Conservation (phyloP, 768 basidiomycete species). For the Lentinula edodes region DNA sequence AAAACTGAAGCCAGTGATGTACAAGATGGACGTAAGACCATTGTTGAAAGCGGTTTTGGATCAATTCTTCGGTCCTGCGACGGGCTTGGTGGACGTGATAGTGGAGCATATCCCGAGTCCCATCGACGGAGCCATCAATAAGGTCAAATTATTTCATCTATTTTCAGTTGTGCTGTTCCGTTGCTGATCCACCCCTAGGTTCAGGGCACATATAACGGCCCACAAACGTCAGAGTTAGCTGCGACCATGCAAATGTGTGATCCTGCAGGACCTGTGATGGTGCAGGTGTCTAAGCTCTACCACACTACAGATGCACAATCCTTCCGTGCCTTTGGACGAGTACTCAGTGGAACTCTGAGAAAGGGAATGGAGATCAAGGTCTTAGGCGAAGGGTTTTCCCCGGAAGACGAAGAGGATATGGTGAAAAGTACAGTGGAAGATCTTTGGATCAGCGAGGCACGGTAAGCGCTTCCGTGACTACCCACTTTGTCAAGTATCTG, state of each 20-base stretch:
- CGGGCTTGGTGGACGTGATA: conserved; percentile 90
- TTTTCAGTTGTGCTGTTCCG: background rate
- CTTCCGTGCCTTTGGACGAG: conserved; percentile 93
- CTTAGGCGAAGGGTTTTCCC: conserved; percentile 95
- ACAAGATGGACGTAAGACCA: conserved; percentile 98
- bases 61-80: conserved; percentile 92
- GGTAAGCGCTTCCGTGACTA: conserved; percentile 40
- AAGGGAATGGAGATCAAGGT: conserved; percentile 88
- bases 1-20: conserved; percentile 85
- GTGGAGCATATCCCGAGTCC: conserved; percentile 88
- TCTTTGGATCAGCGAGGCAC: conserved; percentile 86
- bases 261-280: conserved; percentile 82
- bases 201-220: conserved; percentile 83
- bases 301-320: conserved; percentile 96
- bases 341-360: conserved; percentile 85
- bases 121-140: conserved; percentile 46
- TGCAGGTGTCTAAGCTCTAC: conserved; percentile 92
- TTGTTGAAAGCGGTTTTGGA: conserved; percentile 88
- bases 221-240: conserved; percentile 76
- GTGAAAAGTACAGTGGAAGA: conserved; percentile 77
- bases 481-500: background rate
- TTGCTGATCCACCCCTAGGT: conserved; percentile 36
- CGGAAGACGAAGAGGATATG: conserved; percentile 99
- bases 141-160: conserved; percentile 36
- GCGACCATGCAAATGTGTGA: conserved; percentile 79